A percentile compares a stretch with the other conserved stretches of the same genome.
These are phyloP conservation scores for Suaeda aralocaspica DNA, from an alignment of 148 eudicot species.

Conservation along the genomic window DNA sequence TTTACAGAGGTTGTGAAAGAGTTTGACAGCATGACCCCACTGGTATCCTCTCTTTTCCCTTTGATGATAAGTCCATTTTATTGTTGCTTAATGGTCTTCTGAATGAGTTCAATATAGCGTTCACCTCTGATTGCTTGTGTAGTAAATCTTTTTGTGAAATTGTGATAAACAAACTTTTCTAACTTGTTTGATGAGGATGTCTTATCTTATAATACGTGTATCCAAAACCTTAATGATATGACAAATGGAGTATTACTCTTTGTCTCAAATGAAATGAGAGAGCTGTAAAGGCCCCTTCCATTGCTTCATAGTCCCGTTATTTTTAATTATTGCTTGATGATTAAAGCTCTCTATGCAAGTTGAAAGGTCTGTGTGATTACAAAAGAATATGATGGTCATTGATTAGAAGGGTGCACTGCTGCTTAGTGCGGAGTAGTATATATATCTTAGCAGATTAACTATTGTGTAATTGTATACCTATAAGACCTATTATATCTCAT, in stretches of 20 bases:
- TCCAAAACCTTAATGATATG: no score
- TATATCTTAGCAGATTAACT: background rate
- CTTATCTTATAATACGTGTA: no score
- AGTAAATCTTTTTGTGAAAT: background rate
- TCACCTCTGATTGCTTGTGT: background rate
- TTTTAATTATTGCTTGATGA: no score
- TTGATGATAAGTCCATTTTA: background rate
- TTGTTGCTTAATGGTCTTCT: background rate
- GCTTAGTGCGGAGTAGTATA: background rate
- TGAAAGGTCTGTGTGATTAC: background rate
- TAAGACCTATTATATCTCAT: background rate
- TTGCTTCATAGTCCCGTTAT: no score
- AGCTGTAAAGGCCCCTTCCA: no score
- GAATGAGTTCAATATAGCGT: background rate
- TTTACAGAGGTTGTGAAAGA: slow-evolving; percentile 55
- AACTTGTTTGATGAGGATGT: no score
- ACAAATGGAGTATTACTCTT: no score
- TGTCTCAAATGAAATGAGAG: no score
- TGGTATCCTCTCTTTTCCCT: slow-evolving; percentile 36
- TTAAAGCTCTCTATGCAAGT: background rate
- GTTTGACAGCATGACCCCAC: slow-evolving; percentile 54
- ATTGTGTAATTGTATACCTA: background rate
- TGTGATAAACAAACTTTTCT: no score
- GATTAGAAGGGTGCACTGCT: background rate
- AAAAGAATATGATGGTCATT: background rate